phyloP scores from a whole-genome alignment of 1,139 yeast species.

The Geotrichum carabidarum region DNA sequence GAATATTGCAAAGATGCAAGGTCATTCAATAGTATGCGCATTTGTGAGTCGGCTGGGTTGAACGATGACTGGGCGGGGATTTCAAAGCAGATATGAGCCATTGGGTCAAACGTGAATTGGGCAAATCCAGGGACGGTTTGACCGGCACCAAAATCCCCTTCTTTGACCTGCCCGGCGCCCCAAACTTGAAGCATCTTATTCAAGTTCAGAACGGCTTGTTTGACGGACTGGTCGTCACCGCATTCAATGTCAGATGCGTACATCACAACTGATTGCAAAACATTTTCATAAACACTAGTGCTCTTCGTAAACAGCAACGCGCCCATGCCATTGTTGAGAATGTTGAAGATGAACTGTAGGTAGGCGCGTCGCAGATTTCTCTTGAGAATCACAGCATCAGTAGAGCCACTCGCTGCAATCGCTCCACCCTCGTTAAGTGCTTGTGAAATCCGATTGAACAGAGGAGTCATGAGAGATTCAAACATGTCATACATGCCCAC shows the following conservation, averaged over 20 bases:
- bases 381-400: slow-evolving; percentile 40
- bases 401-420: slow-evolving; percentile 35
- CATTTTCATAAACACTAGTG: slow-evolving; percentile 57
- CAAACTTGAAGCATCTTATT: slow-evolving; percentile 60
- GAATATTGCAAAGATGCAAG: slow-evolving; percentile 64
- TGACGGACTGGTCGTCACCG: slow-evolving; percentile 47
- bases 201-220: slow-evolving; percentile 64
- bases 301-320: slow-evolving; percentile 67
- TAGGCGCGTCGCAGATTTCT: slow-evolving; percentile 60
- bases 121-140: slow-evolving; percentile 61
- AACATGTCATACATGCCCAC: slow-evolving; percentile 67
- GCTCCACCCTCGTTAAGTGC: slow-evolving; percentile 45
- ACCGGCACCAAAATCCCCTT: slow-evolving; percentile 53
- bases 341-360: slow-evolving; percentile 60
- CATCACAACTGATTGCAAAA: slow-evolving; percentile 61
- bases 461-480: slow-evolving; percentile 66
- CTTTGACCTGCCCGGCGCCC: slow-evolving; percentile 64
- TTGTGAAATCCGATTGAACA: slow-evolving; percentile 59
- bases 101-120: slow-evolving; percentile 61
- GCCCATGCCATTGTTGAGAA: slow-evolving; percentile 72
- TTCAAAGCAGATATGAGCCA: slow-evolving; percentile 67
- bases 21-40: slow-evolving; percentile 69
- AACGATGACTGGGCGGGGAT: slow-evolving; percentile 69
- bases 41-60: slow-evolving; percentile 72
- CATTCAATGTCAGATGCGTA: slow-evolving; percentile 53